phyloP scores from a whole-genome alignment of 2,329 filamentous ascomycete species.

The Alternaria atra region DNA sequence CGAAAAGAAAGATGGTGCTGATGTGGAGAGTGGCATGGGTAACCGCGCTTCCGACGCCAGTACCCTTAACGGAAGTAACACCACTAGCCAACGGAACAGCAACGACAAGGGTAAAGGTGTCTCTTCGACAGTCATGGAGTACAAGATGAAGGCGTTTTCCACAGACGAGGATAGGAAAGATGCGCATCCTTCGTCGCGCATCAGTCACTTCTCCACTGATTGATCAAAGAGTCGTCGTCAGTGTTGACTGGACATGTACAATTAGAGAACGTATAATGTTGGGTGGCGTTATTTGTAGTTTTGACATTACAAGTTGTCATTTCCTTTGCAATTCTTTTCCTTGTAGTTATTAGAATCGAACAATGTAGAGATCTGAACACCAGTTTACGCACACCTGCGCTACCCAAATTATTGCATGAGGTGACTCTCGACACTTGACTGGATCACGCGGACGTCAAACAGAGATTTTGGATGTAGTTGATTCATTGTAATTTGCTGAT shows the following conservation, averaged over 20 bases:
- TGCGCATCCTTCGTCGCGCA: neutral
- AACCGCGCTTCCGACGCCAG: neutral
- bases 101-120: conserved; percentile 2
- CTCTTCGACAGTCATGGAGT: neutral
- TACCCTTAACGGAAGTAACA: neutral
- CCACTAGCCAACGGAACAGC: neutral
- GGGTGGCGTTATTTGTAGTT: neutral
- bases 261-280: neutral
- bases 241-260: neutral
- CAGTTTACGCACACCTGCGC: neutral
- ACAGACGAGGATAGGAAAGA: neutral
- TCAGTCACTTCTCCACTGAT: conserved; percentile 1
- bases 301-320: neutral
- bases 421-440: too few species aligned
- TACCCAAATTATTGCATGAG: too few species aligned
- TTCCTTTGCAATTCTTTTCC: neutral
- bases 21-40: neutral
- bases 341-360: conserved; percentile 1
- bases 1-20: neutral
- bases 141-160: conserved; percentile 6
- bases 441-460: too few species aligned
- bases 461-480: neutral
- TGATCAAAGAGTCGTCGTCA: neutral
- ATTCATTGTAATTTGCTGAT: neutral
- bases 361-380: neutral